A percentile compares a stretch with the other conserved stretches of the same genome.
Evolutionary conservation across 1,139 yeast genomes (phyloP).

Genomic region (Debaryomyces subglobosus): DNA sequence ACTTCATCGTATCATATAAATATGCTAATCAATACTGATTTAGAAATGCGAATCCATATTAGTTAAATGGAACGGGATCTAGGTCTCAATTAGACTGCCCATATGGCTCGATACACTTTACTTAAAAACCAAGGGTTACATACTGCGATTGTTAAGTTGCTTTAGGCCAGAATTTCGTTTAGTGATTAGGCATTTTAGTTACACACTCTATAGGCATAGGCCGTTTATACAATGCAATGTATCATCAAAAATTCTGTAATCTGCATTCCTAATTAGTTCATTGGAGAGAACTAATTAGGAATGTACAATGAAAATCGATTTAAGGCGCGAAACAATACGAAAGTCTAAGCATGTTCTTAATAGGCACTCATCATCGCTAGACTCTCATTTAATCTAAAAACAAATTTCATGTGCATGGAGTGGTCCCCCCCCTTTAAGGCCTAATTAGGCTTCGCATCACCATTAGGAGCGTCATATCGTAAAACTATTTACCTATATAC

Average conservation of each 20-base stretch:
- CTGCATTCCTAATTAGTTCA: slow-evolving; percentile 1
- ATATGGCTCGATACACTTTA: neutral
- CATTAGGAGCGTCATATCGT: neutral
- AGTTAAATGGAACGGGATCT: neutral
- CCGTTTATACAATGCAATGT: neutral
- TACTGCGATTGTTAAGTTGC: neutral
- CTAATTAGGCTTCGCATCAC: neutral
- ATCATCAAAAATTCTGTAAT: neutral
- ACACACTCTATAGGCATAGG: neutral
- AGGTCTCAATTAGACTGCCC: neutral
- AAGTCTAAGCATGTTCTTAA: neutral
- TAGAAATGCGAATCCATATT: neutral
- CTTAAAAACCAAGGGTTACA: neutral
- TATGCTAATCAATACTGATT: neutral
- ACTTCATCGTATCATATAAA: neutral
- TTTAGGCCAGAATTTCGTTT: neutral
- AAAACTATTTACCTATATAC: neutral
- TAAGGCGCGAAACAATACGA: neutral
- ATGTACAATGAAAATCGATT: neutral
- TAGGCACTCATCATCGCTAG: neutral
- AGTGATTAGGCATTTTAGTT: neutral
- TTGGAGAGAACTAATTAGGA: neutral
- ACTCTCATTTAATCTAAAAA: neutral
- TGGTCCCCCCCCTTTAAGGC: neutral
- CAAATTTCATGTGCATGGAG: neutral